Base-by-base conservation (phyloP, 148 eudicot genomes). In the Vaccinium corymbosum region DNA sequence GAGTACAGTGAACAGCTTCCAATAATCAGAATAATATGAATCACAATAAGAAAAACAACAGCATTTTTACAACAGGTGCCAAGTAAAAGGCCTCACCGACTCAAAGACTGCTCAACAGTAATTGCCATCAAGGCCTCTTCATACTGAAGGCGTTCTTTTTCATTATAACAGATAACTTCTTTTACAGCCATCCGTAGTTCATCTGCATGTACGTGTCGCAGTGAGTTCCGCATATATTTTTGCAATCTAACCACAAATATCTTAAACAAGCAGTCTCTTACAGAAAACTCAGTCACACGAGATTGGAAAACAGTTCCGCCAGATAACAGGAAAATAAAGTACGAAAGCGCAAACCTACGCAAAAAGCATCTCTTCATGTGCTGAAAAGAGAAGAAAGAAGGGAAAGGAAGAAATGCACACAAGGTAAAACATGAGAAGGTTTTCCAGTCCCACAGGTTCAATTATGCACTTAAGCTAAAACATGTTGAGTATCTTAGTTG, bases 81-180 rank as follows among this genome's bases (percentile, higher is more conserved):
- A 79, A 76, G 78, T 59, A 14, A 56, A 80, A 79, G 81, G 83
- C 66, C 89, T 85, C 56, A 95, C 98, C 94, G 93, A 80, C 86
- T 92, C 90, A 96, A 85, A 86, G 98, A 86, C 86, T 94, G 94
- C 19, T 96, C 98, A 81, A 96, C 94, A 48, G 98, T 96, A 66
- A 96, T 94, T 83, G 98, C 97, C 85, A 92, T 83, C 84, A 96
- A 81, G 73, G 98, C 98, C 88, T 93, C 98, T 91, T 93, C 88
- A 82, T 91, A 92, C 76, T 84, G 85, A 22, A 46, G 83, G 19
- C 88, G 91, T 82, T 93, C 98, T 22, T 90, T 89, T 13, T 87
- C 88, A 81, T 89, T 90, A 35, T 91, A 95, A 87, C 98, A 96
- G 62, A 96, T 90, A 64, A 92, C 97, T 89, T 94, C 99, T 87